These are phyloP conservation scores for Ilyonectria sp. DNA, from an alignment of 2,329 filamentous ascomycete genomes.

Conservation along the genomic window DNA sequence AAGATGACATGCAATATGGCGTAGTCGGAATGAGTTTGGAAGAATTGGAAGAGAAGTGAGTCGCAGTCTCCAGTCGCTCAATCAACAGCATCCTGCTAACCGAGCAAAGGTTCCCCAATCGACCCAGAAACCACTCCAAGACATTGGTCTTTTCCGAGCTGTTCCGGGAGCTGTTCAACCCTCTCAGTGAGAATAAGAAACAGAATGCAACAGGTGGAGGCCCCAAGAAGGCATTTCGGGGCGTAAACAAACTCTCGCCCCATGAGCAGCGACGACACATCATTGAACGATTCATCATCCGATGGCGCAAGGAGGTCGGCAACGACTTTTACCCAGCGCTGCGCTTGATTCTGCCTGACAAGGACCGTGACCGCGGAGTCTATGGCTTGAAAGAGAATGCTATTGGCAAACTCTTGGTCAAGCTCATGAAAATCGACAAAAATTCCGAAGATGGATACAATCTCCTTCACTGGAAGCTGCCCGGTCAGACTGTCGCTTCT, in stretches of 20 bases:
- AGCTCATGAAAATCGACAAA: conserved; percentile 91
- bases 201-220: conserved; percentile 73
- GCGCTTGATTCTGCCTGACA: conserved; percentile 91
- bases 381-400: conserved; percentile 95
- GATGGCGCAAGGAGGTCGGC: conserved; percentile 91
- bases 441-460: conserved; percentile 90
- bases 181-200: conserved; percentile 83
- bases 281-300: conserved; percentile 87
- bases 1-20: conserved; percentile 68
- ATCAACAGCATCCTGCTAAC: conserved; percentile 35
- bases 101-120: conserved; percentile 81
- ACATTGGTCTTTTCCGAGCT: conserved; percentile 89
- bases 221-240: conserved; percentile 72
- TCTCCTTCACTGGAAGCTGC: conserved; percentile 93
- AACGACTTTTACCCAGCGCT: conserved; percentile 94
- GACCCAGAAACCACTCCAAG: conserved; percentile 83
- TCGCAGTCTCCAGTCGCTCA: background rate
- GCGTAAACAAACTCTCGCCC: conserved; percentile 73
- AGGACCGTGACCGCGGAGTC: conserved; percentile 91
- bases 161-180: conserved; percentile 85
- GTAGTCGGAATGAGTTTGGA: conserved; percentile 55
- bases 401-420: conserved; percentile 92
- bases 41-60: conserved; percentile 63
- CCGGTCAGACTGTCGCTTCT: conserved; percentile 75
- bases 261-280: conserved; percentile 86